A percentile compares a stretch with the other conserved stretches of the same genome.
Conservation (phyloP, 2,329 filamentous ascomycete genomes). For the Calcarisporium arbuscula region DNA sequence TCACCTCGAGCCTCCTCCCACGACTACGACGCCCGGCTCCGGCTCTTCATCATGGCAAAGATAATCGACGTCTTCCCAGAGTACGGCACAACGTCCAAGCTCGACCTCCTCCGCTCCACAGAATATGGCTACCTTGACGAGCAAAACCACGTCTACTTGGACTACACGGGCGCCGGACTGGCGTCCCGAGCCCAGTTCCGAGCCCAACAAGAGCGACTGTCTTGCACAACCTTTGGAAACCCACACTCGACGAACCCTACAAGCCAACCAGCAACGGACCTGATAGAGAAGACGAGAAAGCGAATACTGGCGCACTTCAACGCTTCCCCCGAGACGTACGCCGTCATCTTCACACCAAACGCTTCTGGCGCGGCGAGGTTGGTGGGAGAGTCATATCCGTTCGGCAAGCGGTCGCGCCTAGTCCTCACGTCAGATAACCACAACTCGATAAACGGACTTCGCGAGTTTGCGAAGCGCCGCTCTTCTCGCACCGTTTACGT, state of each 20-base stretch:
- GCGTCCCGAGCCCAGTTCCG: slow-evolving; percentile 24
- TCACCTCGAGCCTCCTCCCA: too few relatives aligned
- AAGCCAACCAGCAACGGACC: slow-evolving; percentile 24
- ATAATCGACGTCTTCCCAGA: slow-evolving; percentile 23
- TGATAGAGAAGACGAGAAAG: slow-evolving; percentile 24
- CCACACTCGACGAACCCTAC: slow-evolving; percentile 34
- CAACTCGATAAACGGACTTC: slow-evolving; percentile 34
- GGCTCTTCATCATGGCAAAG: neutral
- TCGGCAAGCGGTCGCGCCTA: slow-evolving; percentile 16
- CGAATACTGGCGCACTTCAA: slow-evolving; percentile 26
- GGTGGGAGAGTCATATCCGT: slow-evolving; percentile 33
- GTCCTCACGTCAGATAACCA: slow-evolving; percentile 35
- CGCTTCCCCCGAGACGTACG: slow-evolving; percentile 29
- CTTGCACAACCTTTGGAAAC: slow-evolving; percentile 28
- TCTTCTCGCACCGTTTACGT: slow-evolving; percentile 23
- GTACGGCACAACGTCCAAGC: slow-evolving; percentile 21
- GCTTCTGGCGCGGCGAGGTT: slow-evolving; percentile 32
- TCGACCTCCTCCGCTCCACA: slow-evolving; percentile 17
- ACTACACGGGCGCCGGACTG: slow-evolving; percentile 34
- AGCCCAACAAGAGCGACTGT: slow-evolving; percentile 24
- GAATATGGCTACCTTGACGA: slow-evolving; percentile 32
- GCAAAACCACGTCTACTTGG: slow-evolving; percentile 32
- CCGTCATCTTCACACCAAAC: slow-evolving; percentile 33
- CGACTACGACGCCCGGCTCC: too few relatives aligned
- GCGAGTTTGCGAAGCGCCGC: slow-evolving; percentile 25